These are phyloP conservation scores for Phaeodactylum tricornutum DNA, from an alignment of 108 stramenopile species.

Conservation along the genomic window DNA sequence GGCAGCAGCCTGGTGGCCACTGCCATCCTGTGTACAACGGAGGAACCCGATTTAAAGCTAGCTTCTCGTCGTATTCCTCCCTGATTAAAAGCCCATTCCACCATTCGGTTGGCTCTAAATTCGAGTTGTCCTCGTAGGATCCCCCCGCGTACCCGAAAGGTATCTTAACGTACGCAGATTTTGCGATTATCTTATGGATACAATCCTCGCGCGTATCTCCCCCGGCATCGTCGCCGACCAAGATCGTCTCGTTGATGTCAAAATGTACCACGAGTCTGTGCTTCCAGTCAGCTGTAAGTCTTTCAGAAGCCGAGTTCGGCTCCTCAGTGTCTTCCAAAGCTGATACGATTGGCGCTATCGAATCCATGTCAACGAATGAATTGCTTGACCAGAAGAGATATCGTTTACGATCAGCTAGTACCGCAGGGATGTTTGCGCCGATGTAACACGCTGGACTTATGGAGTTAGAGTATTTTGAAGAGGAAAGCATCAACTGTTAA, in stretches of 20 bases:
- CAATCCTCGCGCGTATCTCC: conserved; percentile 64
- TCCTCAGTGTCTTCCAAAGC: too few relatives aligned
- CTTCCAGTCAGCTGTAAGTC: neutral
- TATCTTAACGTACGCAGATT: conserved; percentile 69
- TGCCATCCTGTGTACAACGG: conserved; percentile 70
- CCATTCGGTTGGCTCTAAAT: conserved; percentile 61
- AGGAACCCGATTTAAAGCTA: conserved; percentile 13
- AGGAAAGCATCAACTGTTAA: too few relatives aligned
- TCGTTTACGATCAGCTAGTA: too few relatives aligned
- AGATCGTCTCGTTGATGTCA: conserved; percentile 83
- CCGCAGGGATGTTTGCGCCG: too few relatives aligned
- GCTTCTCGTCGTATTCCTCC: conserved; percentile 1
- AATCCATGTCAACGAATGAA: too few relatives aligned
- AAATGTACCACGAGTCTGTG: conserved; percentile 36
- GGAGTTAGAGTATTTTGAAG: too few relatives aligned
- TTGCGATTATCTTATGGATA: conserved; percentile 70
- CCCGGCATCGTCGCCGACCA: conserved; percentile 76
- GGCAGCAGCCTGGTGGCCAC: conserved; percentile 52
- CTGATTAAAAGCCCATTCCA: conserved; percentile 65
- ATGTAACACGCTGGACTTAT: too few relatives aligned
- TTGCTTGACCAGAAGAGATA: too few relatives aligned
- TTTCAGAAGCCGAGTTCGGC: too few relatives aligned
- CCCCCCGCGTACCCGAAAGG: conserved; percentile 10
- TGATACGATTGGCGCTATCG: too few relatives aligned
- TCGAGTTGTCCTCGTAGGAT: conserved; percentile 23